These are phyloP conservation scores for Fraxinus platypoda DNA, from an alignment of 305 asterid genomes.

Conservation along the genomic window DNA sequence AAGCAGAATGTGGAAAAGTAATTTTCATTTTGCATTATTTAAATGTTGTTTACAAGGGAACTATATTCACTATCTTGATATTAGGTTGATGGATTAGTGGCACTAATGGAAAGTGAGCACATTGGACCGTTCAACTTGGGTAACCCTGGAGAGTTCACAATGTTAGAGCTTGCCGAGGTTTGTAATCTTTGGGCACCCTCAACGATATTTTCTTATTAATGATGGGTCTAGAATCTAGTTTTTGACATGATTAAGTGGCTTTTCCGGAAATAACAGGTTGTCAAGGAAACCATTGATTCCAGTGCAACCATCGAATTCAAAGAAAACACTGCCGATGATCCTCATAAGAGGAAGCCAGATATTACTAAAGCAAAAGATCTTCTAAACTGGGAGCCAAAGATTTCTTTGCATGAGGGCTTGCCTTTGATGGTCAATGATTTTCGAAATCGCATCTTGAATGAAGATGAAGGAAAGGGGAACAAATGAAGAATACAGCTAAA, in stretches of 20 bases:
- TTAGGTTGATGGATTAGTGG: slow-evolving; percentile 52
- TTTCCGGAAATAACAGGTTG: slow-evolving; percentile 38
- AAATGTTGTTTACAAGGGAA: not conserved
- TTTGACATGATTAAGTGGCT: not conserved
- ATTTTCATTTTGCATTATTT: not conserved
- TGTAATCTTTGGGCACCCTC: slow-evolving; percentile 13
- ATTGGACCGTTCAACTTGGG: slow-evolving; percentile 59
- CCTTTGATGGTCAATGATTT: slow-evolving; percentile 91
- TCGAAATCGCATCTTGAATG: slow-evolving; percentile 47
- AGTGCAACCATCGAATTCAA: slow-evolving; percentile 41
- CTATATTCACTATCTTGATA: not conserved
- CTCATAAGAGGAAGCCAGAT: slow-evolving; percentile 96
- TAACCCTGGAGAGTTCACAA: slow-evolving; percentile 56
- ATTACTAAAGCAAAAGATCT: slow-evolving; percentile 83
- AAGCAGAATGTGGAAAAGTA: not conserved
- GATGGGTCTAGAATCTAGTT: not conserved
- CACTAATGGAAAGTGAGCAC: slow-evolving; percentile 54
- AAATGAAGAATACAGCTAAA: slow-evolving; percentile 21
- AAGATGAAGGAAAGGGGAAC: slow-evolving; percentile 48
- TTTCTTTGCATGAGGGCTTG: slow-evolving; percentile 77
- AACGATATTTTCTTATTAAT: not conserved
- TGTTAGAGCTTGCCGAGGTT: slow-evolving; percentile 52
- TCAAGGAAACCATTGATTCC: slow-evolving; percentile 49
- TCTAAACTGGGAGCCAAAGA: slow-evolving; percentile 92
- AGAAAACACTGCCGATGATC: slow-evolving; percentile 92